Evolutionary conservation across 768 basidiomycete species (phyloP).

Genomic region (Lentinula detonsa): DNA sequence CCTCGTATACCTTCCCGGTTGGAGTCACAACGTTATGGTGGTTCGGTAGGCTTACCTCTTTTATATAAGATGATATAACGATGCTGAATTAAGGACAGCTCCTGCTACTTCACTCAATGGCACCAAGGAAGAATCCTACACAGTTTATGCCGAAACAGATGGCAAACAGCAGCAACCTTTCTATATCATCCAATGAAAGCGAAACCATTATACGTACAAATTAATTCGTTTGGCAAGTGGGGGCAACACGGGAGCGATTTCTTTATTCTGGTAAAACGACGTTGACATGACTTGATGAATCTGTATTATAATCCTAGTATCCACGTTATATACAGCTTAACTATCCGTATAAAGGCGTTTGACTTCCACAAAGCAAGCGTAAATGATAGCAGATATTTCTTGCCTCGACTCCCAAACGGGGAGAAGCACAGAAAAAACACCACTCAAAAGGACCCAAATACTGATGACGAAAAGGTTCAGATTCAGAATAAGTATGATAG

Average conservation of each 20-base stretch:
- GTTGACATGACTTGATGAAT: neutral
- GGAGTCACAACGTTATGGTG: conserved; percentile 56
- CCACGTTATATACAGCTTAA: neutral
- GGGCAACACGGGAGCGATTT: too few relatives aligned
- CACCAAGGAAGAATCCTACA: neutral
- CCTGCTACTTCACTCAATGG: neutral
- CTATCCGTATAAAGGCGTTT: neutral
- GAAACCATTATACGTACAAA: too few relatives aligned
- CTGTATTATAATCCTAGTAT: neutral
- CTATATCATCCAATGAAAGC: neutral
- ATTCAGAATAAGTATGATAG: conserved; percentile 1
- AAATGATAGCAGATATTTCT: conserved; percentile 22
- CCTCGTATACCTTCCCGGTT: conserved; percentile 72
- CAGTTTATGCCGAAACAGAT: conserved; percentile 3
- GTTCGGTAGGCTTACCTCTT: conserved; percentile 6
- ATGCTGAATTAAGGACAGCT: neutral
- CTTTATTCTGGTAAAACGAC: neutral
- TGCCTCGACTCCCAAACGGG: conserved; percentile 29
- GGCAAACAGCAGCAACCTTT: conserved; percentile 4
- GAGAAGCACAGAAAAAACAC: conserved; percentile 29
- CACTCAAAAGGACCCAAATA: conserved; percentile 29
- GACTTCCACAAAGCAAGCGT: neutral
- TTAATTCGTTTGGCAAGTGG: too few relatives aligned
- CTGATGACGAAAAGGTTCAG: conserved; percentile 9
- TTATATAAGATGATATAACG: neutral